phyloP scores from a whole-genome alignment of 139 green algal genomes.

The Microglena sp. region DNA sequence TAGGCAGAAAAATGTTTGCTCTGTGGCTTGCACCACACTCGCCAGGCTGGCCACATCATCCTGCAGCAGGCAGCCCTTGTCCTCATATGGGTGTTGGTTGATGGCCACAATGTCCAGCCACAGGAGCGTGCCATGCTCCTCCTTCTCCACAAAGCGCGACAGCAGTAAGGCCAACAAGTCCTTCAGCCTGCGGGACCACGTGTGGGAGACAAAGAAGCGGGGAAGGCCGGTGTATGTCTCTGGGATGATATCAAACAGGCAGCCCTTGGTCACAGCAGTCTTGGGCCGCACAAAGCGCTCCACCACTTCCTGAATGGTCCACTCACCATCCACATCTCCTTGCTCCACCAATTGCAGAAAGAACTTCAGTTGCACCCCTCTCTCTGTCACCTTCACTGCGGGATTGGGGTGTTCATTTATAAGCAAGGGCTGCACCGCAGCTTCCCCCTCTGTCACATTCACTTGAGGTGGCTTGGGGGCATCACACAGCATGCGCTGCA shows the following conservation, averaged over 20 bases:
- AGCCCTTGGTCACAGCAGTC: not conserved
- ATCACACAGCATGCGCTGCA: too few species aligned
- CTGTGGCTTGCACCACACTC: not conserved
- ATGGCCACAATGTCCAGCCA: constrained; percentile 9
- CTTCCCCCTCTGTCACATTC: too few species aligned
- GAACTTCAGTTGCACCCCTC: too few species aligned
- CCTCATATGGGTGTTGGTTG: constrained; percentile 10
- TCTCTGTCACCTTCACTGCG: too few species aligned
- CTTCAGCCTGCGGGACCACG: not conserved
- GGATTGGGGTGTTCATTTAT: too few species aligned
- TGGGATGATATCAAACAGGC: constrained; percentile 2
- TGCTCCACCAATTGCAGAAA: too few species aligned
- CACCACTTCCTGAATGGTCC: too few species aligned
- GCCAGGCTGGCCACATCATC: constrained; percentile 3
- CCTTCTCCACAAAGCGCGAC: not conserved
- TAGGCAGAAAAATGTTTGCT: constrained; percentile 7
- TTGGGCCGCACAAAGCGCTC: too few species aligned
- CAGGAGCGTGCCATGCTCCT: not conserved
- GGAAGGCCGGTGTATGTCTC: not conserved
- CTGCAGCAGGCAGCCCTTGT: not conserved
- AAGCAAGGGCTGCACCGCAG: too few species aligned
- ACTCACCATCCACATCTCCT: too few species aligned
- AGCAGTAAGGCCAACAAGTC: not conserved
- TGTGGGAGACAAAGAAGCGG: not conserved
- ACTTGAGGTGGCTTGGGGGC: too few species aligned